phyloP scores from a whole-genome alignment of 23 red algal species.

The Chondrus crispus region DNA sequence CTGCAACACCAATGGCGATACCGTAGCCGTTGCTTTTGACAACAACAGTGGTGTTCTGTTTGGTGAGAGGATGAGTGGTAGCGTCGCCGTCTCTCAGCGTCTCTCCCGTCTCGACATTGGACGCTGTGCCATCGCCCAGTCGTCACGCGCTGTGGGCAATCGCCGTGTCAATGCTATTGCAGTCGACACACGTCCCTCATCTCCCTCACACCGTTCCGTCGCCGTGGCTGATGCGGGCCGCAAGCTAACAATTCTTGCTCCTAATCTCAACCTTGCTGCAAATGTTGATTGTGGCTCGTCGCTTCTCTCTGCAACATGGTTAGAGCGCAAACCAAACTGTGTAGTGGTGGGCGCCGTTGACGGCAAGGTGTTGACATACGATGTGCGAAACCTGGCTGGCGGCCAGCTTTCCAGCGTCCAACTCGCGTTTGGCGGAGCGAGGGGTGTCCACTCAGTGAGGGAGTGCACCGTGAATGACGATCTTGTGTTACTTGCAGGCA shows the following conservation, averaged over 20 bases:
- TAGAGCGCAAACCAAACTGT: not conserved
- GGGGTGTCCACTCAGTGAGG: conserved; percentile 26
- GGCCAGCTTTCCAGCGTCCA: not conserved
- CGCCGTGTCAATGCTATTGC: conserved; percentile 25
- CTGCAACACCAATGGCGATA: conserved; percentile 9
- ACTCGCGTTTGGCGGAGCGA: not conserved
- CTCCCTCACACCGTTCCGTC: too few relatives aligned
- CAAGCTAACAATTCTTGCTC: conserved; percentile 6
- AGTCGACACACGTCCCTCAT: too few relatives aligned
- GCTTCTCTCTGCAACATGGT: conserved; percentile 8
- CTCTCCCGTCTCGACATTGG: conserved; percentile 24
- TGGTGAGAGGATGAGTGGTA: not conserved
- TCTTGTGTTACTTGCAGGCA: not conserved
- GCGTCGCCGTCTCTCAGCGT: not conserved
- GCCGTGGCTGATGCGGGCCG: not conserved
- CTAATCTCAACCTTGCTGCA: conserved; percentile 1
- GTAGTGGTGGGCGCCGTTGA: not conserved
- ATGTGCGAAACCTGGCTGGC: not conserved
- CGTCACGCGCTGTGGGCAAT: not conserved
- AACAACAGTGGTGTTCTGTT: conserved; percentile 22
- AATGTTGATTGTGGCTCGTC: not conserved
- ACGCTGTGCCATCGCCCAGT: not conserved
- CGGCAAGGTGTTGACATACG: conserved; percentile 26
- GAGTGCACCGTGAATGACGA: not conserved
- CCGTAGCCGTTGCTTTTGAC: conserved; percentile 11